Evolutionary conservation across 2,329 filamentous ascomycete species (phyloP).

Genomic region (Clonostachys rhizophaga): DNA sequence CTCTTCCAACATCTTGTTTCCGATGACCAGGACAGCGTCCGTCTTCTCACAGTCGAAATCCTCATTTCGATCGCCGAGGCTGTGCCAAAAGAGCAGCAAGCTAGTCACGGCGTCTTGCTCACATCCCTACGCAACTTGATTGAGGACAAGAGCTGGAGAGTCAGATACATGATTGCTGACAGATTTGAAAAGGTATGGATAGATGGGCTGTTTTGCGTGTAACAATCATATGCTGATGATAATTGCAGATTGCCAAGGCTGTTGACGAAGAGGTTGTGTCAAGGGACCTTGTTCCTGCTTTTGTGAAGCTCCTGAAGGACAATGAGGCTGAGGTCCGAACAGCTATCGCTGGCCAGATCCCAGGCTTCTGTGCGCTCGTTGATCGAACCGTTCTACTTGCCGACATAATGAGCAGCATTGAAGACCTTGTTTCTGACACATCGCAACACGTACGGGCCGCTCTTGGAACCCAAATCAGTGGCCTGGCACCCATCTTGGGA

Average conservation of each 20-base stretch:
- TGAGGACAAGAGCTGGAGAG: slow-evolving; percentile 99
- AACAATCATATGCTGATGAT: neutral
- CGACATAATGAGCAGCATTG: slow-evolving; percentile 94
- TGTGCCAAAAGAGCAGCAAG: slow-evolving; percentile 96
- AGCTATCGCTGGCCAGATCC: slow-evolving; percentile 95
- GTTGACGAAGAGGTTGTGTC: slow-evolving; percentile 96
- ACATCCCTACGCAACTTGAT: slow-evolving; percentile 89
- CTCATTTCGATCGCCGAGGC: slow-evolving; percentile 95
- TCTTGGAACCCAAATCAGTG: slow-evolving; percentile 94
- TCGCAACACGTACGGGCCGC: slow-evolving; percentile 97
- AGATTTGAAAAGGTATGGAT: slow-evolving; percentile 83
- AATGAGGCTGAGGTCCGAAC: slow-evolving; percentile 97
- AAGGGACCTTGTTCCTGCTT: slow-evolving; percentile 89
- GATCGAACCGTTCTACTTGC: slow-evolving; percentile 84
- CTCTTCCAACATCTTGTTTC: slow-evolving; percentile 95
- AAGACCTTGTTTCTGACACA: slow-evolving; percentile 91
- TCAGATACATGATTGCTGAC: slow-evolving; percentile 98
- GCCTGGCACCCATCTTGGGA: slow-evolving; percentile 91
- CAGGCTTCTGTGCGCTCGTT: slow-evolving; percentile 89
- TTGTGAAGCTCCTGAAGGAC: slow-evolving; percentile 96
- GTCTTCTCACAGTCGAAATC: slow-evolving; percentile 91
- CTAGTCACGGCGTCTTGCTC: slow-evolving; percentile 88
- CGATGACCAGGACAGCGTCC: slow-evolving; percentile 97
- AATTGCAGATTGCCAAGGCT: slow-evolving; percentile 82
- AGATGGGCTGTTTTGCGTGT: neutral